These are phyloP conservation scores for Melanopsichium pennsylvanicum DNA, from an alignment of 1,284 basidiomycete genomes.

Conservation along the genomic window DNA sequence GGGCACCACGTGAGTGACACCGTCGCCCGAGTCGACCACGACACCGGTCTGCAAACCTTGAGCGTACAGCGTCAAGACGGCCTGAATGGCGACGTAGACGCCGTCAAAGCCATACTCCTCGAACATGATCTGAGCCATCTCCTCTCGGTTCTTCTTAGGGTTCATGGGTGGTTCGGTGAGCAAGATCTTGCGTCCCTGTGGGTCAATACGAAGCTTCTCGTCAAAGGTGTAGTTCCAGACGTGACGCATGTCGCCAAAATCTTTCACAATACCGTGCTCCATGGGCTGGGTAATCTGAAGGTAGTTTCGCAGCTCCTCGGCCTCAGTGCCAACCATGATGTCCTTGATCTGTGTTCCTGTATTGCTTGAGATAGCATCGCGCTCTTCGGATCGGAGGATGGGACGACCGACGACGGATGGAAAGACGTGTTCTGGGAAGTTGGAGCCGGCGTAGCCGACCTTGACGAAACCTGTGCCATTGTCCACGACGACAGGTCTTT, in stretches of 20 bases:
- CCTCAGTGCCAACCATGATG: conserved; percentile 97
- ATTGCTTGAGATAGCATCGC: conserved; percentile 72
- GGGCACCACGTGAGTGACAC: conserved; percentile 98
- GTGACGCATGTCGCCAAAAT: conserved; percentile 99
- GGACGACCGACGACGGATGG: conserved; percentile 95
- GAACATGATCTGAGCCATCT: conserved; percentile 99
- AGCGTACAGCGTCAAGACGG: conserved; percentile 94
- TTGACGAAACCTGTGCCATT: conserved; percentile 96
- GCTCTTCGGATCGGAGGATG: conserved; percentile 96
- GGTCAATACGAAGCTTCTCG: conserved; percentile 90
- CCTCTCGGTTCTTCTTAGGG: conserved; percentile 88
- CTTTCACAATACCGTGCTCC: conserved; percentile 98
- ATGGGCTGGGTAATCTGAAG: conserved; percentile 96
- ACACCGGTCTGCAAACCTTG: conserved; percentile 97
- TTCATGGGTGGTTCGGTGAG: conserved; percentile 99
- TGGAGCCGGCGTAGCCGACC: conserved; percentile 84
- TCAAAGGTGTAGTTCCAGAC: conserved; percentile 98
- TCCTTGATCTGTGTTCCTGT: conserved; percentile 73
- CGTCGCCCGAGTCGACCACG: conserved; percentile 98
- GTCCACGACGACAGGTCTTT: conserved; percentile 86
- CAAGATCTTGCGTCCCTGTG: conserved; percentile 86
- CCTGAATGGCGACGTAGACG: conserved; percentile 98
- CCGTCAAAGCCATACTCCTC: conserved; percentile 97
- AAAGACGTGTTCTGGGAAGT: conserved; percentile 98
- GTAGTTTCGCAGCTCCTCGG: conserved; percentile 90